Evolutionary conservation across 768 basidiomycete species (phyloP).

Genomic region (Suillus cothurnatus): DNA sequence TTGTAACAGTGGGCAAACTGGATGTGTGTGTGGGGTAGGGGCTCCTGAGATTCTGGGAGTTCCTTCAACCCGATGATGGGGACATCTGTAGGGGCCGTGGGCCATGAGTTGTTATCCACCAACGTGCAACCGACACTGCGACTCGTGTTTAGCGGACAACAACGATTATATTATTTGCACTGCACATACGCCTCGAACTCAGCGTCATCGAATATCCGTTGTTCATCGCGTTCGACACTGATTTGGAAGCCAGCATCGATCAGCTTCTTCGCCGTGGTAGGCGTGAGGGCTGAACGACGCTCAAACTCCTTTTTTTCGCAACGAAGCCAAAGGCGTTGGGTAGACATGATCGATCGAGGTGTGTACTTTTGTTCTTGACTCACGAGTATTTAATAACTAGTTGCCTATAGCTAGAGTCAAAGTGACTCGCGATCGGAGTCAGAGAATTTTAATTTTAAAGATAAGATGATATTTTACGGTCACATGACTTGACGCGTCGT

Average conservation of each 20-base stretch:
- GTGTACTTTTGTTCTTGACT: background rate
- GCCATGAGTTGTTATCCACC: constrained; percentile 88
- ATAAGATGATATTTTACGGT: background rate
- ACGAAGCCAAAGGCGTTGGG: constrained; percentile 80
- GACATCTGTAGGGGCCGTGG: constrained; percentile 66
- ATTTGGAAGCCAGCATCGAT: constrained; percentile 91
- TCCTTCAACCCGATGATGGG: constrained; percentile 98
- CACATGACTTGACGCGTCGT: constrained; percentile 3
- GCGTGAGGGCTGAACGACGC: constrained; percentile 89
- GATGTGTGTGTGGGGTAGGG: constrained; percentile 92
- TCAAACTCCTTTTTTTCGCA: constrained; percentile 98
- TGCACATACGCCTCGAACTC: constrained; percentile 88
- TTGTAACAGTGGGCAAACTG: constrained; percentile 99
- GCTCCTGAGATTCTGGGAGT: constrained; percentile 78
- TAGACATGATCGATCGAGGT: constrained; percentile 43
- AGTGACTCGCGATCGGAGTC: background rate
- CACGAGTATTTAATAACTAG: background rate
- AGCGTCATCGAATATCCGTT: constrained; percentile 90
- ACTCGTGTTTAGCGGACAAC: constrained; percentile 9
- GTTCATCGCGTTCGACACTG: constrained; percentile 88
- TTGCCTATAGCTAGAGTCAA: background rate
- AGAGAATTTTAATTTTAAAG: background rate
- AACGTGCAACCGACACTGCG: constrained; percentile 87
- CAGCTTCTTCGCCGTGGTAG: constrained; percentile 84
- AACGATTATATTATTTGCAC: constrained; percentile 32